Base-by-base conservation (phyloP, 352 stramenopile species). In the Proteromonas lacertae region DNA sequence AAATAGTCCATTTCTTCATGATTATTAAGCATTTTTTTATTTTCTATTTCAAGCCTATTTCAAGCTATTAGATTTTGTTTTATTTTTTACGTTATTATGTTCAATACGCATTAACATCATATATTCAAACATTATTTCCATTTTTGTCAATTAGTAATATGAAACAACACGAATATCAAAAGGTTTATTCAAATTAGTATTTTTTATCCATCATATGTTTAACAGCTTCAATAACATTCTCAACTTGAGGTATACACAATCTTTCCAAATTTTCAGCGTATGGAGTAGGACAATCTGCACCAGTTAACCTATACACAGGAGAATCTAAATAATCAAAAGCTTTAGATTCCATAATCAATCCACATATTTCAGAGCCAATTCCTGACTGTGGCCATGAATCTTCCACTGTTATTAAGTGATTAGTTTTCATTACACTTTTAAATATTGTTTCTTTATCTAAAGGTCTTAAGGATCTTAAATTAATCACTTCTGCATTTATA, bases 311-410 rank as follows among this genome's bases (percentile, higher is more conserved):
- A 56, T 94, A 75, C 33, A 93, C 53, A 4, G 86, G 86, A 16
- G 86, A 83, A 59, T 97, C 84, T 47, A 97, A 60, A 60, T 92
- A 94, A 61, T 97, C 86, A 47, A 97, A 97, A 20, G 70, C 75
- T 20, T 90, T 77, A 34, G 46, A 80, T 62, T 96, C 82, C 67
- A 92, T 90, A 50, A 94, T 57, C 30, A 92, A 68, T n/a, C 74
- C 78, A 36, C 70, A 71, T 48, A 97, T 93, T 50, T 97, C 82
- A 12, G 81, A 76, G 26, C 76, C 77, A 48, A 97, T 87, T 40
- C 82, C 80, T 51, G 77, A 79, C 59, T 93, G 79, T 42, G 50
- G 50, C 63, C 62, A 76, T 39, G 77, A 83, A 50, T 93, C 84
- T 55, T 97, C 84, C 30, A 97, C 75, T 24, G 76, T 78, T 31